Evolutionary conservation across 83 land plant species (phyloP), one percentile per base, ranked within the genome.

Genomic region (Isoetes engelmannii): DNA sequence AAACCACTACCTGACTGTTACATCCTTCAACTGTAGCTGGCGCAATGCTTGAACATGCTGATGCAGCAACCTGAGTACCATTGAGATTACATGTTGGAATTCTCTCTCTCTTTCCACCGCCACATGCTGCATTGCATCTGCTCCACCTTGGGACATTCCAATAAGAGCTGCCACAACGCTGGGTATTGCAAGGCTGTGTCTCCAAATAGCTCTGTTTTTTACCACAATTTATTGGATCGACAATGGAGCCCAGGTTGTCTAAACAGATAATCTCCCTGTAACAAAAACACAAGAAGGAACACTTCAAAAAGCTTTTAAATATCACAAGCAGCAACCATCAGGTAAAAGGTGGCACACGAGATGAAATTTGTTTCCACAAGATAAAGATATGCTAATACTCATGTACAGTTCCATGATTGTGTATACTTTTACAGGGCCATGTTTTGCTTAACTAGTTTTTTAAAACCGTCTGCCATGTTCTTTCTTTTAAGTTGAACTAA

Each of bases 171-270:
- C 28, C 19, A 18, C 62, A 59, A 12, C 4, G 9, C 1, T 59
- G 10, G 19, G 62, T 59, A 59, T 59, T 59, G 20, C 62, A 59
- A 1, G 19, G 62, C 19, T 59, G 62, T 59, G 62, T 18, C 19
- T 59, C 62, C 28, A 59, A 12, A 59, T 12, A 59, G 20, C 19
- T 12, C 9, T 59, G 28, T 1, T 59, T 37, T 59, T 18, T 8
- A 59, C 28, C 62, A 42, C 62, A 59, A 12, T 59, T 12, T 18
- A 19, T 9, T 8, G 62, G 19, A 59, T 12, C 18, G 28, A 59
- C 62, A 19, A 59, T 20, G 10, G 62, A 59, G 4, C 62, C 62
- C 18, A 59, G 62, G 62, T 59, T 59, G 20, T 59, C 62, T 7
- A 12, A 7, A 19, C 62, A 59, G 8, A 59, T 9, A 12, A 59